Base-by-base conservation (phyloP, 768 basidiomycete species). In the Naganishia vishniacii region DNA sequence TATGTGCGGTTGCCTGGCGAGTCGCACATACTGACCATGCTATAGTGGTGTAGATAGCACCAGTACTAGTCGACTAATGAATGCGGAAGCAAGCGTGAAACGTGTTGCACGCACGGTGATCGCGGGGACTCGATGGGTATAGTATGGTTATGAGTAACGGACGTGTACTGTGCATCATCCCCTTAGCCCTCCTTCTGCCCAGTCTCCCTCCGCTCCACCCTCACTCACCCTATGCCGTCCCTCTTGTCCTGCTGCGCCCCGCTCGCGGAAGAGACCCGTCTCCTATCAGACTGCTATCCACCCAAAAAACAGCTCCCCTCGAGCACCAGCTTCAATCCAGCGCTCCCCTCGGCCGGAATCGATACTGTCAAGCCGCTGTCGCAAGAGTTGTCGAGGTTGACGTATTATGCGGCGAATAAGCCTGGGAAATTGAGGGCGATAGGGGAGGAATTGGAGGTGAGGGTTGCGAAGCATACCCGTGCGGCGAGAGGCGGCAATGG, bases 401-500 rank as follows among this genome's bases (percentile, higher is more conserved):
- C 74, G 1, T 76, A 75, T 47, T 69, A 68, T 44, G 70, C 70
- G 3, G 62, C 61, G 44, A 75, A 77, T 64, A 74, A 75, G 63
- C 71, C 73, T 16, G 71, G 71, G 3, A 69, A 72, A 40, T 64
- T 78, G 46, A 31, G 75, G 16, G 75, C 73, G 1, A 25, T 15
- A 8, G 75, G 70, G 53, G 77, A 78, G 59, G 53, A 56, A n/a
- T 25, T 56, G 53, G 53, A 56, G 23, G 53, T 8, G 23, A 32
- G 53, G 26, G 53, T 56, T 40, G 53, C 53, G 34, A 56, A 56
- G 26, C 53, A 56, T 40, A 56, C 53, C 23, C 53, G 53, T 56
- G 65, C 70, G 5, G 45, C 32, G n/a, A 70, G 66, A 18, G 85
- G 89, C 0, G 89, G 89, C 29, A 91, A 93, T 76, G 77, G 83